Conservation (phyloP, 2,329 filamentous ascomycete species). For the Pseudocercospora musae region DNA sequence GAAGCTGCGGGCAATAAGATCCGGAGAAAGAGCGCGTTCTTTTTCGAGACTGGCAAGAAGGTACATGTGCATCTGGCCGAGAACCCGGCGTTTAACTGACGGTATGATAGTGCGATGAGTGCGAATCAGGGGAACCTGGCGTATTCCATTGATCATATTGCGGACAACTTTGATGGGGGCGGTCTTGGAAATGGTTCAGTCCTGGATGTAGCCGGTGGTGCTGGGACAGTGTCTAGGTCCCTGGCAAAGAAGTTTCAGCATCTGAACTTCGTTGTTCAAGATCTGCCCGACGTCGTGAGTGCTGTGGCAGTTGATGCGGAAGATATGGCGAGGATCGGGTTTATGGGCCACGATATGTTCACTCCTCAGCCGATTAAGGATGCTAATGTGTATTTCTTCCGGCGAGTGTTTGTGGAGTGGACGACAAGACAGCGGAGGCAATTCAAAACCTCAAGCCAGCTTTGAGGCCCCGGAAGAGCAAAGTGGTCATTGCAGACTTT, state of each 20-base stretch:
- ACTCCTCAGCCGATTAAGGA: conserved; percentile 25
- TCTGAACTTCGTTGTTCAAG: conserved; percentile 21
- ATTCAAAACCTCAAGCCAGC: conserved; percentile 19
- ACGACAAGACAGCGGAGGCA: conserved; percentile 20
- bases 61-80: background rate
- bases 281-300: conserved; percentile 12
- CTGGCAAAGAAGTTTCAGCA: conserved; percentile 17
- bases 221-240: conserved; percentile 20
- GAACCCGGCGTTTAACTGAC: background rate
- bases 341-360: conserved; percentile 29
- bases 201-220: conserved; percentile 23
- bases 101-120: conserved; percentile 7
- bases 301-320: background rate
- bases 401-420: conserved; percentile 27
- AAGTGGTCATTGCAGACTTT: conserved; percentile 22
- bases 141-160: conserved; percentile 2
- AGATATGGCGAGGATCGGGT: conserved; percentile 1
- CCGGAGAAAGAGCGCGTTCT: background rate
- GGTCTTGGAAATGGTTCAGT: background rate
- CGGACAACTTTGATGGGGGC: background rate
- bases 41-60: background rate
- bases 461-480: conserved; percentile 19
- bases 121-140: background rate
- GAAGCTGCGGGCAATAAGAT: background rate
- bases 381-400: conserved; percentile 33